These are phyloP conservation scores for Vaccinium myrtillus DNA, from an alignment of 148 eudicot genomes.

Conservation along the genomic window DNA sequence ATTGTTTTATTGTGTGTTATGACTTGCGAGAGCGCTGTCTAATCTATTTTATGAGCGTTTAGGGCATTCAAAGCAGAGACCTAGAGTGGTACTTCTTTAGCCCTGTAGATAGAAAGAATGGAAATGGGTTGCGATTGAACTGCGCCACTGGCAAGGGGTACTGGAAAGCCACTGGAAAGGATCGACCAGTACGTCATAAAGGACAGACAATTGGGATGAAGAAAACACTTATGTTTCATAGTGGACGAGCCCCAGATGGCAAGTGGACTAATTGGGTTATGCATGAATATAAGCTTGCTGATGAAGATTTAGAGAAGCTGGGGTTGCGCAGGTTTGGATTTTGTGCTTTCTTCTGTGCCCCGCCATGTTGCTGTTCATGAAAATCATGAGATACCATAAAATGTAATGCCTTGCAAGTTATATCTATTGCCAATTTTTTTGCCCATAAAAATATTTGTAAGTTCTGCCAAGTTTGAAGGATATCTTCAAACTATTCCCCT, in stretches of 20 bases:
- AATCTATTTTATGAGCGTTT: background rate
- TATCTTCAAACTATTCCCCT: background rate
- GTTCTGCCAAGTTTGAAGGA: background rate
- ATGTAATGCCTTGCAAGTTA: conserved; percentile 1
- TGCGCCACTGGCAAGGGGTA: conserved; percentile 38
- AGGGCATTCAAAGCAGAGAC: conserved; percentile 35
- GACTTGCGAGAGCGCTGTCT: background rate
- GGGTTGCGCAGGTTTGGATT: conserved; percentile 30
- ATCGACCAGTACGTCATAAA: conserved; percentile 30
- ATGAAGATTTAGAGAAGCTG: conserved; percentile 27
- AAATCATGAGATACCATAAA: background rate
- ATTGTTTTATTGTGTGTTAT: background rate
- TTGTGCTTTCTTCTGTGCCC: background rate
- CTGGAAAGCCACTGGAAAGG: conserved; percentile 50
- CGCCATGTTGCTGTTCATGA: background rate
- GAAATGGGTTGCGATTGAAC: conserved; percentile 37
- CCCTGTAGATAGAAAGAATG: conserved; percentile 39
- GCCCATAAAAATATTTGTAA: background rate
- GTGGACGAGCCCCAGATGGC: conserved; percentile 39
- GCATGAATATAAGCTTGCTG: conserved; percentile 43
- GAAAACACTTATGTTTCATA: conserved; percentile 39
- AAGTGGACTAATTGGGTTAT: conserved; percentile 47
- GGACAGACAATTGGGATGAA: conserved; percentile 36
- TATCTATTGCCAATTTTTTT: background rate
- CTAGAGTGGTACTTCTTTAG: conserved; percentile 43